Percentiles rank a stretch among this genome's conserved stretches.
Evolutionary conservation across 2,329 filamentous ascomycete species (phyloP).

Genomic region (Elsinoe fawcettii): DNA sequence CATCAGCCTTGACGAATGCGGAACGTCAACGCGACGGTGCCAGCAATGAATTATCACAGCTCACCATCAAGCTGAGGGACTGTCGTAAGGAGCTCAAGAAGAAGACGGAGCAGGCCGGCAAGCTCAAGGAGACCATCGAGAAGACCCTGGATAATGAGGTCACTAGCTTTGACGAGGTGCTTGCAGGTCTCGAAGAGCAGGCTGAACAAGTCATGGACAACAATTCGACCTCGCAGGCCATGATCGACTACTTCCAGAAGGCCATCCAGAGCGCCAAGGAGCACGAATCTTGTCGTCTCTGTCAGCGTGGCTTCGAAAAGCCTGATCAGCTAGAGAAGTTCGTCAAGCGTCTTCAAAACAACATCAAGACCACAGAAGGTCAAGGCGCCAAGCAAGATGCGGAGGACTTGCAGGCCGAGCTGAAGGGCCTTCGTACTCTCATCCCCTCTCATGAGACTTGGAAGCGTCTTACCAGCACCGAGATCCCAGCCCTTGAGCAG

Average conservation of each 20-base stretch:
- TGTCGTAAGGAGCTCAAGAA: conserved; percentile 56
- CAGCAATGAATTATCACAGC: conserved; percentile 64
- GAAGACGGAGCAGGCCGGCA: conserved; percentile 53
- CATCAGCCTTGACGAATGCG: conserved; percentile 52
- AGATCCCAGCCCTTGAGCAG: conserved; percentile 61
- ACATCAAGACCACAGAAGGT: conserved; percentile 31
- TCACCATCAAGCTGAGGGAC: conserved; percentile 64
- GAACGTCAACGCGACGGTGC: conserved; percentile 63
- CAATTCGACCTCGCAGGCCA: conserved; percentile 22
- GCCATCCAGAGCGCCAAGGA: conserved; percentile 59
- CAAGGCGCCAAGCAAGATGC: conserved; percentile 46
- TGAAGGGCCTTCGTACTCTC: conserved; percentile 2
- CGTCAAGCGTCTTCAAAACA: conserved; percentile 55
- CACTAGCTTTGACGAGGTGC: conserved; percentile 43
- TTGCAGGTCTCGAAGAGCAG: conserved; percentile 45
- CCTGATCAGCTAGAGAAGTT: conserved; percentile 54
- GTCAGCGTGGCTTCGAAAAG: conserved; percentile 56
- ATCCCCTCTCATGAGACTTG: conserved; percentile 59
- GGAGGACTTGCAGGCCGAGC: conserved; percentile 43
- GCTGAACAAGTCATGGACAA: conserved; percentile 36
- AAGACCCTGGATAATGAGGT: conserved; percentile 49
- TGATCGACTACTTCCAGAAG: conserved; percentile 49
- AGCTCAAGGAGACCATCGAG: conserved; percentile 52
- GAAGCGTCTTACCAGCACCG: conserved; percentile 55
- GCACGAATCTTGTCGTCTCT: conserved; percentile 69